phyloP scores from a whole-genome alignment of 768 basidiomycete genomes.

The Pleurotus djamor region DNA sequence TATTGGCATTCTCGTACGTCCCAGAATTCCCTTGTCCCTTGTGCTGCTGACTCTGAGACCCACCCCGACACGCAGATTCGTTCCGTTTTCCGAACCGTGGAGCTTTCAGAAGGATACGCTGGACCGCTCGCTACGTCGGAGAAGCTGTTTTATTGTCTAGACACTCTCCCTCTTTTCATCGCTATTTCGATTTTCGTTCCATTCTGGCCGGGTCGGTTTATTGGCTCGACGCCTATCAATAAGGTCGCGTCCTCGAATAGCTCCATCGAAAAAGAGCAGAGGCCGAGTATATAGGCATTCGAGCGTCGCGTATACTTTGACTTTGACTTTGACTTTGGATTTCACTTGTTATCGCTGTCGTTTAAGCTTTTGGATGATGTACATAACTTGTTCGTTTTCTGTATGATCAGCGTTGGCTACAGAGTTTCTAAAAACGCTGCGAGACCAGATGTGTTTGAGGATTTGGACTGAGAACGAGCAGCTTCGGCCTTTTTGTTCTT shows the following conservation, averaged over 20 bases:
- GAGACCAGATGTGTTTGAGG: slow-evolving; percentile 30
- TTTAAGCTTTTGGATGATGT: background rate
- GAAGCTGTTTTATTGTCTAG: slow-evolving; percentile 60
- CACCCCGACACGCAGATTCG: slow-evolving; percentile 38
- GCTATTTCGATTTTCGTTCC: slow-evolving; percentile 53
- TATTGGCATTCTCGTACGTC: slow-evolving; percentile 58
- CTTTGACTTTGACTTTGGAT: background rate
- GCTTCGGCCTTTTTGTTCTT: slow-evolving; percentile 55
- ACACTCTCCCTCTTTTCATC: slow-evolving; percentile 64
- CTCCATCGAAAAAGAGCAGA: background rate
- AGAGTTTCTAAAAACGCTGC: slow-evolving; percentile 53
- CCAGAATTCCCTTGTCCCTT: background rate
- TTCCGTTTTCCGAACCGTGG: slow-evolving; percentile 56
- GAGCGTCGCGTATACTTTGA: background rate
- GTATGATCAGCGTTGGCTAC: slow-evolving; percentile 6
- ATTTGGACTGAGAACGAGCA: slow-evolving; percentile 24
- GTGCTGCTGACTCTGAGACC: background rate
- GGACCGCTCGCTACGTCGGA: slow-evolving; percentile 59
- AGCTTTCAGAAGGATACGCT: slow-evolving; percentile 61
- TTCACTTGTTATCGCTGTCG: background rate
- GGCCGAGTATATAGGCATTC: too few relatives aligned
- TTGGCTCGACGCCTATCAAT: slow-evolving; percentile 15
- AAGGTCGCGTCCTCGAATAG: background rate
- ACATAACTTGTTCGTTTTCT: too few relatives aligned
- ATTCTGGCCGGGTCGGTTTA: slow-evolving; percentile 68